Evolutionary conservation across 495 filamentous ascomycete species (phyloP).

Genomic region (Peziza echinospora): DNA sequence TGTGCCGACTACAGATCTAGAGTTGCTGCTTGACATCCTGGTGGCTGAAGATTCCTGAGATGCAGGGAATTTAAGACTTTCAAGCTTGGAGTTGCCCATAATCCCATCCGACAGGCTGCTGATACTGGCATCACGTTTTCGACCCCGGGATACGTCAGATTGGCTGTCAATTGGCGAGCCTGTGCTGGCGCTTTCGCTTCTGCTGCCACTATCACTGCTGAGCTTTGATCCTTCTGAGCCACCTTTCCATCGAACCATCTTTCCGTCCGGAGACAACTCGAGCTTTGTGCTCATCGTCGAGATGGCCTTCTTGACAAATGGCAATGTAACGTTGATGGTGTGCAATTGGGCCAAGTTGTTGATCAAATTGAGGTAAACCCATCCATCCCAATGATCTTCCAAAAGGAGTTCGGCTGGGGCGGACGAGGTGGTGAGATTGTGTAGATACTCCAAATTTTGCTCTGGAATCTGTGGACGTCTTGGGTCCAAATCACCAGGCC

Average conservation of each 20-base stretch:
- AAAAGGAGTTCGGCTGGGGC: constrained; percentile 25
- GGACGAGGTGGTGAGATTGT: constrained; percentile 32
- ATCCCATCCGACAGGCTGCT: constrained; percentile 16
- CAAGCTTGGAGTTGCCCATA: constrained; percentile 5
- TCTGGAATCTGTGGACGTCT: constrained; percentile 40
- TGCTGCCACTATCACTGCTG: constrained; percentile 27
- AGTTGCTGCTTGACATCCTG: not conserved
- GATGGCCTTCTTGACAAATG: constrained; percentile 48
- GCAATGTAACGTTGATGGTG: constrained; percentile 51
- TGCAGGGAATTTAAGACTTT: not conserved
- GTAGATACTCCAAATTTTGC: constrained; percentile 56
- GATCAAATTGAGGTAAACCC: constrained; percentile 66
- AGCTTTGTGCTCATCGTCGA: constrained; percentile 42
- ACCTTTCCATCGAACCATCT: constrained; percentile 52
- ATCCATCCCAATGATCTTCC: constrained; percentile 35
- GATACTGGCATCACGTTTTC: constrained; percentile 3
- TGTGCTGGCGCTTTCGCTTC: constrained; percentile 22
- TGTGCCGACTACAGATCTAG: constrained; percentile 13
- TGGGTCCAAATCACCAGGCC: constrained; percentile 28
- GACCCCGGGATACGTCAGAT: constrained; percentile 22
- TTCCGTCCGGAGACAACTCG: constrained; percentile 50
- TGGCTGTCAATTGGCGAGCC: constrained; percentile 23
- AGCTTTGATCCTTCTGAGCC: constrained; percentile 36
- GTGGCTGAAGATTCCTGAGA: not conserved
- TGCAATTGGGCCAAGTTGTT: constrained; percentile 64